A percentile compares a stretch with the other conserved stretches of the same genome.
phyloP scores from a whole-genome alignment of 495 filamentous ascomycete species.

The Aspergillus cavernicola region DNA sequence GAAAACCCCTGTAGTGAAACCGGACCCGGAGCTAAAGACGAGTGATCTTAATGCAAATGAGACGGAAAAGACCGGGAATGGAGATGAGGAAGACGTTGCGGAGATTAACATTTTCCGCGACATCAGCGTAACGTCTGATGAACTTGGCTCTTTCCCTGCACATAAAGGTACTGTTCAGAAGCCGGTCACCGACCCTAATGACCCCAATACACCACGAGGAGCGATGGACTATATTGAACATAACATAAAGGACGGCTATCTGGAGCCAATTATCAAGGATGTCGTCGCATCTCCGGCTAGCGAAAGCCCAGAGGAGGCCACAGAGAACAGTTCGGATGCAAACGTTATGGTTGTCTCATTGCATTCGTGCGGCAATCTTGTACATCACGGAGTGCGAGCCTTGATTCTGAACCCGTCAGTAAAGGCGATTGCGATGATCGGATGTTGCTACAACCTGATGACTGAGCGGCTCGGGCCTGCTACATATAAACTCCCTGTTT shows the following conservation, averaged over 20 bases:
- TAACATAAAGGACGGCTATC: slow-evolving; percentile 61
- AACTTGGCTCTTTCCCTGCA: slow-evolving; percentile 21
- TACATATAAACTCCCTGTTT: slow-evolving; percentile 73
- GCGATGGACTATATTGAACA: slow-evolving; percentile 53
- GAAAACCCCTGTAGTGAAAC: slow-evolving; percentile 23
- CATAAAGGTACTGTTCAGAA: slow-evolving; percentile 19
- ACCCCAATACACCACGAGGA: slow-evolving; percentile 26
- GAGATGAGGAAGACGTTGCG: slow-evolving; percentile 29
- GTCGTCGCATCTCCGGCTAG: slow-evolving; percentile 43
- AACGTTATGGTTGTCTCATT: slow-evolving; percentile 86
- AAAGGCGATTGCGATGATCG: slow-evolving; percentile 85
- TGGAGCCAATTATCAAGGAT: slow-evolving; percentile 71
- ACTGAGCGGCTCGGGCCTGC: slow-evolving; percentile 86
- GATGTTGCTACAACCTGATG: slow-evolving; percentile 96
- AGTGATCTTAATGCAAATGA: background rate
- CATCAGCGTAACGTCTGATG: slow-evolving; percentile 33
- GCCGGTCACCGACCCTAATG: background rate
- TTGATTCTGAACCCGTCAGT: slow-evolving; percentile 78
- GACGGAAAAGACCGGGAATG: slow-evolving; percentile 15
- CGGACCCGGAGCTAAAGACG: slow-evolving; percentile 21
- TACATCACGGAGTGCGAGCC: slow-evolving; percentile 90
- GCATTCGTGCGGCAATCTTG: slow-evolving; percentile 93
- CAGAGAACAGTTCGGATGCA: slow-evolving; percentile 18
- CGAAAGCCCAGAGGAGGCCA: slow-evolving; percentile 13
- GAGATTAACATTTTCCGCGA: slow-evolving; percentile 38